A percentile compares a stretch with the other conserved stretches of the same genome.
These are phyloP conservation scores for Alternaria atra DNA, from an alignment of 2,329 filamentous ascomycete species.

Conservation along the genomic window DNA sequence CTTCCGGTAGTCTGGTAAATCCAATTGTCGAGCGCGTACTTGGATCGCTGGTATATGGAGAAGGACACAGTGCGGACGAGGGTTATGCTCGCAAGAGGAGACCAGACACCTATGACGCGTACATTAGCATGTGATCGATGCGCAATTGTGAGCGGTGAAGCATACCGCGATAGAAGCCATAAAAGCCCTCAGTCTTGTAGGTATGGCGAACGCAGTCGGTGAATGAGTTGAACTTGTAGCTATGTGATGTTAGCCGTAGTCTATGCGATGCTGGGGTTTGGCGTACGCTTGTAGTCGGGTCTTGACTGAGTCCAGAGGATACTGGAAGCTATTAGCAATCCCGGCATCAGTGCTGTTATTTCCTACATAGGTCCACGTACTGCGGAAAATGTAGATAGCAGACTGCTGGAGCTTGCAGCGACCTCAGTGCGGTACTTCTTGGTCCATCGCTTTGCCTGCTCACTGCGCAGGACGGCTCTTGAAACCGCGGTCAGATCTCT, in stretches of 20 bases:
- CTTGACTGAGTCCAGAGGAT: slow-evolving; percentile 88
- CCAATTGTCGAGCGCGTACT: slow-evolving; percentile 76
- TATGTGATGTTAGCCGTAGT: slow-evolving; percentile 31
- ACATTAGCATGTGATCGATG: slow-evolving; percentile 19
- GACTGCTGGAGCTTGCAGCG: slow-evolving; percentile 77
- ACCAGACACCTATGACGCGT: slow-evolving; percentile 68
- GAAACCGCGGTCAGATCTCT: slow-evolving; percentile 52
- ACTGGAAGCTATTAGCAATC: slow-evolving; percentile 55
- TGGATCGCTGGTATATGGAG: slow-evolving; percentile 80
- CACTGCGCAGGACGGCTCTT: slow-evolving; percentile 47
- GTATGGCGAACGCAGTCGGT: slow-evolving; percentile 78
- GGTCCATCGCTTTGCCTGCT: slow-evolving; percentile 65
- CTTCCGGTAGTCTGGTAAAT: slow-evolving; percentile 71
- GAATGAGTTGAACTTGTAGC: slow-evolving; percentile 78
- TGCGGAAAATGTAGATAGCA: slow-evolving; percentile 80
- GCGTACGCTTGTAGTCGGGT: slow-evolving; percentile 80
- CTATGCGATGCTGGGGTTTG: neutral
- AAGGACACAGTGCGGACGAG: slow-evolving; percentile 81
- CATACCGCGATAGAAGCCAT: slow-evolving; percentile 64
- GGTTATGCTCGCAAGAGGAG: slow-evolving; percentile 81
- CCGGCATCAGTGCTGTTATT: neutral
- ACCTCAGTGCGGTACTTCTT: slow-evolving; percentile 84
- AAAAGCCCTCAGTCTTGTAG: slow-evolving; percentile 66
- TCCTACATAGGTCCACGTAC: slow-evolving; percentile 47
- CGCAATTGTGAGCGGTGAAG: slow-evolving; percentile 9